phyloP scores from a whole-genome alignment of 2,329 filamentous ascomycete genomes.

The Claviceps quebecensis region DNA sequence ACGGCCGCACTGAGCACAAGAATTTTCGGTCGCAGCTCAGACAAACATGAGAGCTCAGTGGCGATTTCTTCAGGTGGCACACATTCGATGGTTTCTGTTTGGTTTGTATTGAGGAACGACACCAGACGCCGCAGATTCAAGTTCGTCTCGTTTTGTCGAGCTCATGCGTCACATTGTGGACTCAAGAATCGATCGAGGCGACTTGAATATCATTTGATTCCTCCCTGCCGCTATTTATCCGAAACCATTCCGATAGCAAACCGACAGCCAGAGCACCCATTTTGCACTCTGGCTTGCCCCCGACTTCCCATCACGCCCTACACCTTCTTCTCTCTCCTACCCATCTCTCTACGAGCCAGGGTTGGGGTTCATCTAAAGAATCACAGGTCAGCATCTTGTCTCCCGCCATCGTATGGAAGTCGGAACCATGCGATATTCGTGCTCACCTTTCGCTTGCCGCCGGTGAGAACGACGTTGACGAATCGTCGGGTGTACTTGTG shows the following conservation, averaged over 20 bases:
- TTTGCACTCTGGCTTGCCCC: neutral
- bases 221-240: slow-evolving; percentile 15
- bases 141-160: slow-evolving; percentile 24
- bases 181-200: slow-evolving; percentile 22
- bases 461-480: slow-evolving; percentile 94
- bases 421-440: neutral
- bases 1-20: no score
- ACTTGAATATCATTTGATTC: slow-evolving; percentile 20
- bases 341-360: slow-evolving; percentile 46
- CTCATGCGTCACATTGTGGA: slow-evolving; percentile 15
- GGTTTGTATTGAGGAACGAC: slow-evolving; percentile 27
- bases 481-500: slow-evolving; percentile 94
- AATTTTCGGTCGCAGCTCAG: no score
- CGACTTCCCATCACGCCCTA: slow-evolving; percentile 14
- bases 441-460: slow-evolving; percentile 93
- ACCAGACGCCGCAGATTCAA: slow-evolving; percentile 27
- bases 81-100: slow-evolving; percentile 16
- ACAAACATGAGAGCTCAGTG: neutral
- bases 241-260: neutral
- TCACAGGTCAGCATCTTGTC: slow-evolving; percentile 12
- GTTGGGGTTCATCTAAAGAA: slow-evolving; percentile 69
- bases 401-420: neutral
- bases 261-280: neutral
- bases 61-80: neutral
- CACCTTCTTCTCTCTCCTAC: slow-evolving; percentile 11